Evolutionary conservation across 345 rosid genomes (phyloP).

Genomic region (Brassica juncea): DNA sequence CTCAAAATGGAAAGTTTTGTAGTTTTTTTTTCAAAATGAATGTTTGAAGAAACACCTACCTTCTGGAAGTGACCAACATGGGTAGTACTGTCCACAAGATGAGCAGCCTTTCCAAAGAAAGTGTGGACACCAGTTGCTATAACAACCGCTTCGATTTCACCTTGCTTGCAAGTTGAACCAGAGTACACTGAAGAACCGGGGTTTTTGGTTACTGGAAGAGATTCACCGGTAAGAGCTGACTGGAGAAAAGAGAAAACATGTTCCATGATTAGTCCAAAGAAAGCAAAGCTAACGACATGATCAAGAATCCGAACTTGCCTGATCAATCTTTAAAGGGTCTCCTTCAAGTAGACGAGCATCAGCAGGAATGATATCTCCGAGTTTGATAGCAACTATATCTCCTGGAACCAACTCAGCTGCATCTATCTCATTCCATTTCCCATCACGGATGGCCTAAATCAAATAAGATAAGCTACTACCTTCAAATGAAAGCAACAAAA

Average conservation of each 20-base stretch:
- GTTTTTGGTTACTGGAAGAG: constrained; percentile 68
- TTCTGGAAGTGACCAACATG: constrained; percentile 91
- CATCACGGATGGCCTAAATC: constrained; percentile 51
- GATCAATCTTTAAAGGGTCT: constrained; percentile 73
- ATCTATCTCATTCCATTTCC: constrained; percentile 71
- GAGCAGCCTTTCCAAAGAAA: constrained; percentile 95
- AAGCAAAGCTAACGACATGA: neutral
- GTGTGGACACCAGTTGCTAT: constrained; percentile 91
- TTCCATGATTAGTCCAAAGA: constrained; percentile 15
- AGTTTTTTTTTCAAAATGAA: neutral
- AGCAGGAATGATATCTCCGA: constrained; percentile 70
- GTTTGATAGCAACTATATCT: constrained; percentile 44
- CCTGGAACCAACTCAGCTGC: constrained; percentile 75
- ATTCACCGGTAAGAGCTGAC: constrained; percentile 64
- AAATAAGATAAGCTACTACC: neutral
- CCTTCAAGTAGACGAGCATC: constrained; percentile 79
- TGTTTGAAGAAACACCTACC: constrained; percentile 49
- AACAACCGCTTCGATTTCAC: constrained; percentile 89
- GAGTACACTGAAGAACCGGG: constrained; percentile 82
- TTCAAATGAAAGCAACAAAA: neutral
- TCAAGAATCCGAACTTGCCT: constrained; percentile 35
- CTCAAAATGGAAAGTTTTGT: neutral
- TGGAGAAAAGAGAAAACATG: constrained; percentile 25
- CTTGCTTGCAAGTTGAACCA: constrained; percentile 92
- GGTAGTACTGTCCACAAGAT: constrained; percentile 83